Base-by-base conservation (phyloP, 768 basidiomycete genomes). In the Lentinula raphanica region DNA sequence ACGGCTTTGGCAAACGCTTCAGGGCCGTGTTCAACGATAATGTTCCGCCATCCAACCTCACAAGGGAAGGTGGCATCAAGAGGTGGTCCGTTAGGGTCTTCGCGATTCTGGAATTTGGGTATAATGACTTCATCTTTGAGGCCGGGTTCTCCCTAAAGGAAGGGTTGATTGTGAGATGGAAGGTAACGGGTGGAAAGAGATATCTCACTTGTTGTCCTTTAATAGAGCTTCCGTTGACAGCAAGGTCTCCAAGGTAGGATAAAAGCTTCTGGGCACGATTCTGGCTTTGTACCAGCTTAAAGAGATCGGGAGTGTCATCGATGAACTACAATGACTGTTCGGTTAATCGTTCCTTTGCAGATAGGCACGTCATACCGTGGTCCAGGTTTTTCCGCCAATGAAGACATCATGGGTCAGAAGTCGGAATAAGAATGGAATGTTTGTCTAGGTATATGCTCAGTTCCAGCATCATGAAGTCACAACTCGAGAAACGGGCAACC, bases 391-490 rank as follows among this genome's bases (percentile, higher is more conserved):
- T 59, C 96, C 96, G 36, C 84, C 88, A 63, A 98, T 90, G 76
- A 97, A 99, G 64, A 94, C 84, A 65, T 95, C 94, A 73, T 98
- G 92, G 4, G 97, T 98, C 63, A 99, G 80, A 27, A 99, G 84
- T 60, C 96, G 91, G 85, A 99, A 98, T 65, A 99, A 76, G 90
- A 99, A 99, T 13, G 97, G 97, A 64, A 98, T 98, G 73, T 98
- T 98, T 64, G 97, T 99, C 93, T 95, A n/a, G 60, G 6, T 27
- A 23, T 21, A 27, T 25, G 3, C 17, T 4, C 23, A 21, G 2
- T 12, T 25, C 5, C 6, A 53, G 35, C 32, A 35, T 35, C 13
- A 35, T 23, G 32, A n/a, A 27, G 21, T 15, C 29, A n/a, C n/a
- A n/a, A n/a, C n/a, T n/a, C n/a, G n/a, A n/a, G 13, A 23, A 39